phyloP scores from a whole-genome alignment of 2,329 filamentous ascomycete species.

The Colletotrichum musae region DNA sequence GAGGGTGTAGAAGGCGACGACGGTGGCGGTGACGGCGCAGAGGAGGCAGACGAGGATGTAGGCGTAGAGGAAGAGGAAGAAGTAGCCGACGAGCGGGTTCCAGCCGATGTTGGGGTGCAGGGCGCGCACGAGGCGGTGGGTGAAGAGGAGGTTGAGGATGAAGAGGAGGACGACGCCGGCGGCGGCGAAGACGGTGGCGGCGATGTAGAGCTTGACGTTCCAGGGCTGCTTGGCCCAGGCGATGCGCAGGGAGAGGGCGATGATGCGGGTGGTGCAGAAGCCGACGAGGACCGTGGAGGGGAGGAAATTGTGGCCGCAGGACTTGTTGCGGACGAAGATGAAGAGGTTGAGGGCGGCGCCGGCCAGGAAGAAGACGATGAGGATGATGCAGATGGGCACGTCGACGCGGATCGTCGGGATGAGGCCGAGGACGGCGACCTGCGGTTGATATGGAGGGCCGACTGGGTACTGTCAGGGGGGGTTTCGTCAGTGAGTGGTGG shows the following conservation, averaged over 20 bases:
- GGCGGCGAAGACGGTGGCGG: slow-evolving; percentile 78
- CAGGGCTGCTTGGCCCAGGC: slow-evolving; percentile 63
- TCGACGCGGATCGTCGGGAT: slow-evolving; percentile 71
- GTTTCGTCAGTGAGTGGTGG: not conserved
- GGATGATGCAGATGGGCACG: slow-evolving; percentile 74
- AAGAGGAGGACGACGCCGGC: slow-evolving; percentile 83
- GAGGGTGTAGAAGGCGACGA: slow-evolving; percentile 79
- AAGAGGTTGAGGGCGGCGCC: slow-evolving; percentile 71
- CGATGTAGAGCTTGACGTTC: slow-evolving; percentile 63
- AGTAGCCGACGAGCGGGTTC: slow-evolving; percentile 65
- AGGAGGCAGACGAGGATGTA: slow-evolving; percentile 72
- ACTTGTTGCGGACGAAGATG: slow-evolving; percentile 66
- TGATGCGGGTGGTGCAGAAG: slow-evolving; percentile 70
- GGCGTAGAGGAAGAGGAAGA: slow-evolving; percentile 72
- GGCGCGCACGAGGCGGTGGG: slow-evolving; percentile 81
- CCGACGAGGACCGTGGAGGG: slow-evolving; percentile 71
- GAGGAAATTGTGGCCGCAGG: slow-evolving; percentile 70
- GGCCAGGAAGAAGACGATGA: slow-evolving; percentile 70
- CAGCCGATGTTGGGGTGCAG: slow-evolving; percentile 81
- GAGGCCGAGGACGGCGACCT: slow-evolving; percentile 68
- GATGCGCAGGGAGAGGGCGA: slow-evolving; percentile 66
- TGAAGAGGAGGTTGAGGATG: slow-evolving; percentile 82
- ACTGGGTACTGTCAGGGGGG: slow-evolving; percentile 36
- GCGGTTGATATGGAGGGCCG: slow-evolving; percentile 56
- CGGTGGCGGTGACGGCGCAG: slow-evolving; percentile 75